Evolutionary conservation across 2,329 filamentous ascomycete species (phyloP).

Genomic region (Diaporthe amygdali): DNA sequence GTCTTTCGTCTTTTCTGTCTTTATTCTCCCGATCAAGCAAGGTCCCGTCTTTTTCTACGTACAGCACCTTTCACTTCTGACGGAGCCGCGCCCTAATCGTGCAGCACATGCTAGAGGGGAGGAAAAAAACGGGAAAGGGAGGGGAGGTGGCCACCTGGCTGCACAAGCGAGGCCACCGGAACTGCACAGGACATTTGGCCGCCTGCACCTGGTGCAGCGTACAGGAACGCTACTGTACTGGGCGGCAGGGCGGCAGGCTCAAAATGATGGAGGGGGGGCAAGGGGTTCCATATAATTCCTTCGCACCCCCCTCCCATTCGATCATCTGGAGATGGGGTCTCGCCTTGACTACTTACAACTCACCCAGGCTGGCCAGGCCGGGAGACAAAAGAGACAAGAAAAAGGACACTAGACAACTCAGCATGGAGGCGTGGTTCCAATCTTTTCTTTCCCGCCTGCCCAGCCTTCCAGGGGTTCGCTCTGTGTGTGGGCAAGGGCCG

Average conservation of each 20-base stretch:
- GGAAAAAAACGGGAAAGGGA: slow-evolving; percentile 9
- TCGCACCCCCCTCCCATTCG: slow-evolving; percentile 21
- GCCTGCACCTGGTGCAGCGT: slow-evolving; percentile 25
- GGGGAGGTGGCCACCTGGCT: slow-evolving; percentile 16
- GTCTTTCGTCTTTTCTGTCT: neutral
- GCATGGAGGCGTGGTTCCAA: slow-evolving; percentile 21
- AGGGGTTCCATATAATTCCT: slow-evolving; percentile 17
- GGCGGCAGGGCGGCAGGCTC: slow-evolving; percentile 16
- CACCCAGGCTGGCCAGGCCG: slow-evolving; percentile 16
- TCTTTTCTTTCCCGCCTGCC: slow-evolving; percentile 7
- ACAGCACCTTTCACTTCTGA: neutral
- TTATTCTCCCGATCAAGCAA: slow-evolving; percentile 5
- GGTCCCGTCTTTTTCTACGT: slow-evolving; percentile 6
- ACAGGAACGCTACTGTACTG: slow-evolving; percentile 26
- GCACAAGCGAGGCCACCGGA: slow-evolving; percentile 26
- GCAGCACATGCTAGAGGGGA: neutral
- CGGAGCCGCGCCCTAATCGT: slow-evolving; percentile 9
- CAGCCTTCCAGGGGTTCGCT: slow-evolving; percentile 14
- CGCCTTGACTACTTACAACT: slow-evolving; percentile 8
- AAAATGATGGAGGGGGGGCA: neutral
- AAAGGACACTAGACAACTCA: slow-evolving; percentile 22
- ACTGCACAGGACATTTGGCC: slow-evolving; percentile 25
- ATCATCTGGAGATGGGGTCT: neutral
- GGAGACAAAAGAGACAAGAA: neutral
- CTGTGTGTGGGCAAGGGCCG: slow-evolving; percentile 12